Evolutionary conservation across 176 grass and related monocot genomes (phyloP), one percentile per base, ranked within the genome.

Genomic region (Avena insularis): DNA sequence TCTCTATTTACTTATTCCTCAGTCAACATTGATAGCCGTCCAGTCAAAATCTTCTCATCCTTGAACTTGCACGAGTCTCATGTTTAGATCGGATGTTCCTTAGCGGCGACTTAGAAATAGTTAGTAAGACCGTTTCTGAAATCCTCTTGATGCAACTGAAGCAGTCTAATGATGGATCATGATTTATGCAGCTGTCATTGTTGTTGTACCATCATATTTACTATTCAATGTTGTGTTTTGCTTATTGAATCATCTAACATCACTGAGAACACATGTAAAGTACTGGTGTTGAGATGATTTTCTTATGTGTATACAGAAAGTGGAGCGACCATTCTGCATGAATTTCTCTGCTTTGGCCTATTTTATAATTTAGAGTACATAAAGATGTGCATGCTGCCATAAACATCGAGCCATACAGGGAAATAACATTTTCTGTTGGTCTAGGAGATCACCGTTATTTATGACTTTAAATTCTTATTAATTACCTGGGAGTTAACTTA

Each of bases 161-260:
- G 60, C 20, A 35, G 25, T 86, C 15, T 77, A 40, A 71, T 43
- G 25, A 69, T 85, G 25, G 38, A 4, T 76, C 57, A 61, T 49
- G 15, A 82, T 90, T 65, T 60, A 67, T 86, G 43, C 21, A 53
- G 19, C 33, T 88, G 55, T 25, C 79, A 72, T 78, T 15, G 21
- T 71, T 83, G 35, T 16, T 59, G 21, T 33, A 38, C 23, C 36
- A 55, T 51, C n/a, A 46, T 23, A 16, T 46, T 85, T 73, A 29
- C 45, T 80, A 77, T 50, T 38, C 19, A 27, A 45, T 83, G 19
- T 50, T 19, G 9, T 88, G 72, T 51, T 77, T 65, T 23, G 4
- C 64, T 68, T 36, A 77, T 9, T 68, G 48, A 77, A 83, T 58
- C 59, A 65, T 33, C 55, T 78, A 46, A 14, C 21, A 46, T 71